Base-by-base conservation (phyloP, 257 asterid species). In the Schizonepeta tenuifolia region DNA sequence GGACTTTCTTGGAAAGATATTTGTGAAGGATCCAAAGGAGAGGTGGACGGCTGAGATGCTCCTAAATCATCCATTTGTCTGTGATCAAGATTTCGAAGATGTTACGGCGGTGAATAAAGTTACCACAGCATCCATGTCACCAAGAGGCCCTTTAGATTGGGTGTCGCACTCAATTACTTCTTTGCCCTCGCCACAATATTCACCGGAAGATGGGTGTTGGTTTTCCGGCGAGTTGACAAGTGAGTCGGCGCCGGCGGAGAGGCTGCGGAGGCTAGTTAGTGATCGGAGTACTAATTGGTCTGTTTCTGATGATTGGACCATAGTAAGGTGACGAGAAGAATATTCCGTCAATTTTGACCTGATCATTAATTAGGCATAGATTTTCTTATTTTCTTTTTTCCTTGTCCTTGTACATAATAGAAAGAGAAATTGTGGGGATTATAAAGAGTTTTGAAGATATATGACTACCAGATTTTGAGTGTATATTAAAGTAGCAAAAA, bases 11-110 rank as follows among this genome's bases (percentile, higher is more conserved):
- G 51, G 50, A 9, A 85, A 54, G 17, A 72, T 84, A 53, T 80
- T 85, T 44, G 84, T 69, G 5, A 85, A 70, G 49, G 76, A 80
- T 63, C 81, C 84, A 0, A 50, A 56, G 7, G 46, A 64, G 3
- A 85, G 89, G 74, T 85, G 89, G 87, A 82, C 87, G 83, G 85
- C 89, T 56, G 87, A 82, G 84, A 85, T 85, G 89, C 85, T 85
- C 7, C 58, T 82, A 35, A 9, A 75, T 75, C 89, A 82, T 55
- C 82, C 78, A 0, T 82, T 85, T 63, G 21, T 82, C 2, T 22
- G 55, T 21, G 75, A 28, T 78, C 35, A 46, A 18, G 78, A 66
- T 71, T 24, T 51, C 8, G 43, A 38, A 7, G 43, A 38, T 7
- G 63, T 21, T 31, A 7, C 36, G 3, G 46, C 54, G 13, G 21